phyloP scores from a whole-genome alignment of 2,329 filamentous ascomycete species.

The Pseudogymnoascus sp. region DNA sequence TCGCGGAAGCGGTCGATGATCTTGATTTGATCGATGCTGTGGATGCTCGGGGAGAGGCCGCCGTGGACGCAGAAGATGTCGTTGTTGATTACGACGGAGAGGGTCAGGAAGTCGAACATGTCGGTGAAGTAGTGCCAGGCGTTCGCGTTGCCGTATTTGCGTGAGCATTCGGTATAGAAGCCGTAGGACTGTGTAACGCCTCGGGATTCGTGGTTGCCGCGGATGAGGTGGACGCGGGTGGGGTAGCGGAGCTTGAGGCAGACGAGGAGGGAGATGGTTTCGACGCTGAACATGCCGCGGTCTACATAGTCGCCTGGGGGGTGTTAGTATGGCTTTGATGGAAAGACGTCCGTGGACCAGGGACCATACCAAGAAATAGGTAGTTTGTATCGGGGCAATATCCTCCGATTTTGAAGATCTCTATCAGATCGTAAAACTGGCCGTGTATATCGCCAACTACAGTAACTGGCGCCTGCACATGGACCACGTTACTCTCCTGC shows the following conservation, averaged over 20 bases:
- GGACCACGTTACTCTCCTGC: constrained; percentile 99
- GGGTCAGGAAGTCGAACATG: constrained; percentile 97
- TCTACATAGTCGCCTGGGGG: constrained; percentile 86
- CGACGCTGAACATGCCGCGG: constrained; percentile 95
- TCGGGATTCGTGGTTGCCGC: constrained; percentile 94
- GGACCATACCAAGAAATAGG: constrained; percentile 70
- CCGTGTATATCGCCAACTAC: constrained; percentile 98
- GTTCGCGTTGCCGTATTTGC: constrained; percentile 97
- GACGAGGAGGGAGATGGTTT: constrained; percentile 95
- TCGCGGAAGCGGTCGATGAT: constrained; percentile 98
- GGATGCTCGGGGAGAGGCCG: constrained; percentile 81
- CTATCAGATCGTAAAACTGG: constrained; percentile 97
- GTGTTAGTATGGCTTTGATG: constrained; percentile 10
- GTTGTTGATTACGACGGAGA: constrained; percentile 96
- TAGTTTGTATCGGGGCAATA: constrained; percentile 98
- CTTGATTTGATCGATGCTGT: constrained; percentile 98
- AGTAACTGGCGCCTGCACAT: constrained; percentile 89
- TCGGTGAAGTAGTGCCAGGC: constrained; percentile 99
- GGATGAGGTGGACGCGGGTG: constrained; percentile 87
- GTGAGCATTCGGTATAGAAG: constrained; percentile 96
- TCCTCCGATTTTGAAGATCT: constrained; percentile 97
- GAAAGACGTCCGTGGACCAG: background rate
- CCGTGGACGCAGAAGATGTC: constrained; percentile 99
- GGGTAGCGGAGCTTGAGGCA: constrained; percentile 97
- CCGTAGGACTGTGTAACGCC: constrained; percentile 98